Percentiles rank a stretch among this genome's conserved stretches.
Evolutionary conservation across 441 rosid genomes (phyloP).

Genomic region (Gossypium lobatum): DNA sequence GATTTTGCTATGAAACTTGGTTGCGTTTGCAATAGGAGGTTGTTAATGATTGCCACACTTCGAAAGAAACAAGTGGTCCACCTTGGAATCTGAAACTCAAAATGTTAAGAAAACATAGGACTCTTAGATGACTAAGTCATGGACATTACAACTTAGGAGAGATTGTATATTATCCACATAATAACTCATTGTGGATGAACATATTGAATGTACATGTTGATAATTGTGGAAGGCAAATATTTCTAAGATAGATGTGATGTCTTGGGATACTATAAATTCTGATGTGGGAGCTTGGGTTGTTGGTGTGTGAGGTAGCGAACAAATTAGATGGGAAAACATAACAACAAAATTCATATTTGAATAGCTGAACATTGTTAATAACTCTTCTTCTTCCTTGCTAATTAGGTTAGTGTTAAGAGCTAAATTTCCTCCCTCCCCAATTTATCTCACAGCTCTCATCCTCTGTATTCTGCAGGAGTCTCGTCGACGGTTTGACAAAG

Average conservation of each 20-base stretch:
- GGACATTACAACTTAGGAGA: neutral
- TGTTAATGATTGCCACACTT: neutral
- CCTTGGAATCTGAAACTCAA: neutral
- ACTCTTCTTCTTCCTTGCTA: neutral
- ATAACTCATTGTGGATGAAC: neutral
- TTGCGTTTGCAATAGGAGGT: neutral
- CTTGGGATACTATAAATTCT: neutral
- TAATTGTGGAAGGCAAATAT: conserved; percentile 2
- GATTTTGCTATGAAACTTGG: neutral
- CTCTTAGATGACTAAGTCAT: neutral
- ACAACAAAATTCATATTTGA: neutral
- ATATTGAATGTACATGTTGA: neutral
- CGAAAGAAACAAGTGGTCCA: neutral
- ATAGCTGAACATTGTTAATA: neutral
- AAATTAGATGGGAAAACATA: neutral
- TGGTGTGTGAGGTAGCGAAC: neutral
- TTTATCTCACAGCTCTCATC: conserved; percentile 6
- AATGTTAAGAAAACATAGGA: neutral
- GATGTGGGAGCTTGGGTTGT: neutral
- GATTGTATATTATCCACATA: neutral
- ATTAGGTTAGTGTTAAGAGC: neutral
- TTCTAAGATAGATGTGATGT: neutral
- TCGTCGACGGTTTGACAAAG: conserved; percentile 68
- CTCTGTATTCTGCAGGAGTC: conserved; percentile 54
- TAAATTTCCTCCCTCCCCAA: neutral